Base-by-base conservation (phyloP, 441 rosid genomes). In the Aleurites moluccanus region DNA sequence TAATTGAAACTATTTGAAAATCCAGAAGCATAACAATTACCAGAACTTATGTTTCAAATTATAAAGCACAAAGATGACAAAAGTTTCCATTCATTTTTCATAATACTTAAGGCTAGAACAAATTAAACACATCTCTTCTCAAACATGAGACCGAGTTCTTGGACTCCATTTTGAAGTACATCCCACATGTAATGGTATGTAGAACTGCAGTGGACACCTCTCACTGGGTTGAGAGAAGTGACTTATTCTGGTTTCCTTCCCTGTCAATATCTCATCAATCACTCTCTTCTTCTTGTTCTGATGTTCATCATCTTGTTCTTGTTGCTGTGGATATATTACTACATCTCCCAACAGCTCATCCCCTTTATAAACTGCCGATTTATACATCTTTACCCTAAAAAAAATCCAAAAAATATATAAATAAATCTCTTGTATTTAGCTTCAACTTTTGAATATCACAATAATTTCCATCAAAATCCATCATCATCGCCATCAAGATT, bases 81-180 rank as follows among this genome's bases (percentile, higher is more conserved):
- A 21, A 56, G 25, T 20, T 23, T 56, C 14, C 10, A n/a, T n/a
- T 53, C 21, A 53, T 55, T 21, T 8, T 50, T 50, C 55, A 8
- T 50, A 18, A 18, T 15, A 16, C 1, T 50, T 18, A 50, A 49
- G 55, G n/a, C 55, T 18, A 9, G 27, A 55, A 20, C 56, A 52
- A 52, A 52, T 52, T 23, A 11, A 59, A 10, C 40, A 69, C 45
- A 28, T 18, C 53, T 28, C 33, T 61, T 11, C 40, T 64, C 45
- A 55, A 49, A 63, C 18, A n/a, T 30, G 78, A 66, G 67, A 72
- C 61, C 49, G 87, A 80, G 79, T 86, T 74, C 80, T 82, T 79
- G 76, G 94, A 87, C 85, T 93, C 97, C 91, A 96, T 86, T 89
- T 93, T 96, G 91, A 92, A 92, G 95, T 94, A 91, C 64, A 88